Base-by-base conservation (phyloP, 345 rosid genomes). In the Erysimum cheiranthoides region DNA sequence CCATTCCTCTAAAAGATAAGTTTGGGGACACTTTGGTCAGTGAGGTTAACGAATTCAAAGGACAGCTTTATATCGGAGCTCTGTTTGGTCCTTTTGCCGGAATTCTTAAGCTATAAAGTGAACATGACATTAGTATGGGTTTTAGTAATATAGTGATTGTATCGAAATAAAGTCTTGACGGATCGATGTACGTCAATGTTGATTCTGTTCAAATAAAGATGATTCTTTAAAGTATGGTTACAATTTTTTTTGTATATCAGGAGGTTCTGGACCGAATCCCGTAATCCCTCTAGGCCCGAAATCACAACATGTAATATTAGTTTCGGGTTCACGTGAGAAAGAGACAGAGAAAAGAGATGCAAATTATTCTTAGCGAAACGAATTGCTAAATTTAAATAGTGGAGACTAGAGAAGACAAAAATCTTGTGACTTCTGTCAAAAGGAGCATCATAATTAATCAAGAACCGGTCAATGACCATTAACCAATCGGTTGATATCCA, bases 21-120 rank as follows among this genome's bases (percentile, higher is more conserved):
- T 51, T 78, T 71, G 77, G 77, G 0, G 45, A 78, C 51, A 72
- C 77, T 50, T 66, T 78, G 73, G 73, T 78, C 7, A 78, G 77
- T 2, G 81, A 72, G 13, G 81, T 73, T 3, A 78, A 78, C 3
- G 77, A 78, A 21, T 72, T 59, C 28, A 13, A 72, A 25, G 81
- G 69, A 27, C 9, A 10, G 28, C 78, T 78, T 66, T 72, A 78
- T 17, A 18, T 78, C 1, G 81, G 81, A 40, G 34, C 78, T 32
- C 28, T 78, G 10, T 66, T 42, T 59, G 68, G 77, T 8, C 42
- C 77, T 21, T 78, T 58, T 1, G 81, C 69, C 21, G 81, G 73
- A 21, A 59, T 78, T 40, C 54, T 71, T 58, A 60, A 66, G 57
- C 57, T 71, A 50, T 50, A 50, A 57, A 40, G n/a, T 25, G 13